These are phyloP conservation scores for Scleromitrula shiraiana DNA, from an alignment of 2,329 filamentous ascomycete species.

Conservation along the genomic window DNA sequence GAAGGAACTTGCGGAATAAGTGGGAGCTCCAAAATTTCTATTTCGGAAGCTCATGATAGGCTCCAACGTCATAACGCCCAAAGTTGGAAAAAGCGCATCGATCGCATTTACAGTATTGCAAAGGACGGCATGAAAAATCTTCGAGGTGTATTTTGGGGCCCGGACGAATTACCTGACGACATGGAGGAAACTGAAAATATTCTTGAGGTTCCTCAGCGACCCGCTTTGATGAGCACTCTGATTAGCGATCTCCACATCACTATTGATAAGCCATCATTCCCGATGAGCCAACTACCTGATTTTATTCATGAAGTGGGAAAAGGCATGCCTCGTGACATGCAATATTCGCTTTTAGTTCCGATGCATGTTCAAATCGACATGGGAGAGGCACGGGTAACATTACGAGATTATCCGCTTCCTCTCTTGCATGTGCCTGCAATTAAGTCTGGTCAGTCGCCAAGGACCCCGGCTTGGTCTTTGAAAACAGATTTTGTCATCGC, in stretches of 20 bases:
- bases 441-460: constrained; percentile 68
- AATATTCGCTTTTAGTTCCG: constrained; percentile 82
- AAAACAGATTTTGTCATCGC: constrained; percentile 91
- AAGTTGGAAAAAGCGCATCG: constrained; percentile 88
- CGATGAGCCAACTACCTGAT: constrained; percentile 68
- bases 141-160: constrained; percentile 71
- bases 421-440: constrained; percentile 83
- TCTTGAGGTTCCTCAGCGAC: constrained; percentile 75
- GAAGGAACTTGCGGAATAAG: constrained; percentile 68
- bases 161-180: constrained; percentile 73
- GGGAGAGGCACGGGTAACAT: constrained; percentile 77
- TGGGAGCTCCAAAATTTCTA: constrained; percentile 61
- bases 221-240: constrained; percentile 70
- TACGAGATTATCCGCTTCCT: constrained; percentile 91
- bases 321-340: constrained; percentile 85
- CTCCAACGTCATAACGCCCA: constrained; percentile 76
- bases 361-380: constrained; percentile 85
- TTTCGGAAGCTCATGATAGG: constrained; percentile 66
- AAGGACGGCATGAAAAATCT: constrained; percentile 70
- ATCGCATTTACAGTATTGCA: constrained; percentile 62
- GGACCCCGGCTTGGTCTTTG: constrained; percentile 73
- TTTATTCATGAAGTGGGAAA: constrained; percentile 91
- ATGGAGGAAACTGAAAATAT: constrained; percentile 77
- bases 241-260: constrained; percentile 79
- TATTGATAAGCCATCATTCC: constrained; percentile 90